Conservation (phyloP, 1,284 basidiomycete species). For the Neonothopanus nambi region DNA sequence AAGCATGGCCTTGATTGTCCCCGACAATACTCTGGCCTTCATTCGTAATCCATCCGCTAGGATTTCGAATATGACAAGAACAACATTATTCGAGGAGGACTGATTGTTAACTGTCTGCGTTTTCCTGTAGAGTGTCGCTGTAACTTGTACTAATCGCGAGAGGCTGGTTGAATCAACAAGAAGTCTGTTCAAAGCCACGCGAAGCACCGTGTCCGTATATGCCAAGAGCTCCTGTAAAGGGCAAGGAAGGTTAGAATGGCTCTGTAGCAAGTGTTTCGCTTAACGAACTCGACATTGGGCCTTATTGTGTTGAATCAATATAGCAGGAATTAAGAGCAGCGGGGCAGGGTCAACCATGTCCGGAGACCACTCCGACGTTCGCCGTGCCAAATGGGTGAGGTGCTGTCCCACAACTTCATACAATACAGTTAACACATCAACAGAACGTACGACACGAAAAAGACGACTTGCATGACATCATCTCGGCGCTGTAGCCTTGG, state of each 20-base stretch:
- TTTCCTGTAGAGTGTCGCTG: constrained; percentile 43
- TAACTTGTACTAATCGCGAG: constrained; percentile 51
- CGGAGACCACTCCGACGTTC: constrained; percentile 53
- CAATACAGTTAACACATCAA: constrained; percentile 8
- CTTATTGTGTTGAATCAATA: constrained; percentile 61
- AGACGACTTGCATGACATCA: constrained; percentile 52
- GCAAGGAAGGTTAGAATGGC: not conserved
- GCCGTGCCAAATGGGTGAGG: constrained; percentile 51
- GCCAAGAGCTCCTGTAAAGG: constrained; percentile 53
- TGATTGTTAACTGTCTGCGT: constrained; percentile 30
- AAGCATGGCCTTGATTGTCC: constrained; percentile 49
- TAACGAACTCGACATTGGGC: constrained; percentile 51
- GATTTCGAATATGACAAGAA: constrained; percentile 54
- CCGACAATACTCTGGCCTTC: constrained; percentile 51
- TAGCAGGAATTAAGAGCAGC: constrained; percentile 49
- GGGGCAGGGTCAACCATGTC: constrained; percentile 54
- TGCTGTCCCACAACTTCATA: constrained; percentile 54
- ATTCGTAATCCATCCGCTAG: constrained; percentile 52
- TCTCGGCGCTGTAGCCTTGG: constrained; percentile 46
- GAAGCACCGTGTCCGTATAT: constrained; percentile 55
- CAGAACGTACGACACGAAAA: not conserved
- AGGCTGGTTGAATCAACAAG: constrained; percentile 46
- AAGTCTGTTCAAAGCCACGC: constrained; percentile 52
- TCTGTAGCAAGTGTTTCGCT: not conserved
- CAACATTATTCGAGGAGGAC: constrained; percentile 40